Evolutionary conservation across 2,329 filamentous ascomycete species (phyloP).

Genomic region (Arthrobotrys sinensis): DNA sequence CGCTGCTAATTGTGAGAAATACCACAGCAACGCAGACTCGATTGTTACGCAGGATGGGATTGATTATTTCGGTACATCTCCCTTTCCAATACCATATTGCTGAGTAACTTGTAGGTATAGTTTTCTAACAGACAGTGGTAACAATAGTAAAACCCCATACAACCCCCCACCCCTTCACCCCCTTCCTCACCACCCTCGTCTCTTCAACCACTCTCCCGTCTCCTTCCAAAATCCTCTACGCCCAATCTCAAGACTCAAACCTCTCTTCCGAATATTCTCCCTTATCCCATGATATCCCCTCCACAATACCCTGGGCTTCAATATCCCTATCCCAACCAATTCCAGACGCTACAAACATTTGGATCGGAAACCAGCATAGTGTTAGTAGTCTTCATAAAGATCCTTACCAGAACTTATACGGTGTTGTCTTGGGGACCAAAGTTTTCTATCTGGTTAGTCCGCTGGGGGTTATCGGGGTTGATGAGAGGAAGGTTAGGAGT

Average conservation of each 20-base stretch:
- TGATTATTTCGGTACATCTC: conserved; percentile 63
- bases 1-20: conserved; percentile 18
- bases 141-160: conserved; percentile 78
- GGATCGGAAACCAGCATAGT: conserved; percentile 82
- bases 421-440: conserved; percentile 80
- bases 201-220: conserved; percentile 67
- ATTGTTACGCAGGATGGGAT: conserved; percentile 62
- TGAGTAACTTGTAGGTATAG: conserved; percentile 68
- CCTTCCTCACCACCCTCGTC: conserved; percentile 72
- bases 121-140: conserved; percentile 64
- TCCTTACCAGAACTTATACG: conserved; percentile 88
- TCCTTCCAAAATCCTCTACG: conserved; percentile 72
- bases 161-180: conserved; percentile 74
- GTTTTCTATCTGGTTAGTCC: conserved; percentile 83
- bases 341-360: conserved; percentile 85
- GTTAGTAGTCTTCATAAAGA: conserved; percentile 84
- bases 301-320: conserved; percentile 79
- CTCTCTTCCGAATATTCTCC: conserved; percentile 79
- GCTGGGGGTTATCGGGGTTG: conserved; percentile 78
- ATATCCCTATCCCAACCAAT: conserved; percentile 75
- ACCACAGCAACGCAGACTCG: conserved; percentile 65
- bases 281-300: conserved; percentile 76
- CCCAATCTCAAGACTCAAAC: conserved; percentile 88
- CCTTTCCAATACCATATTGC: not conserved
- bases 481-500: conserved; percentile 74